These are phyloP conservation scores for Chalciporus piperatus DNA, from an alignment of 768 basidiomycete genomes.

Conservation along the genomic window DNA sequence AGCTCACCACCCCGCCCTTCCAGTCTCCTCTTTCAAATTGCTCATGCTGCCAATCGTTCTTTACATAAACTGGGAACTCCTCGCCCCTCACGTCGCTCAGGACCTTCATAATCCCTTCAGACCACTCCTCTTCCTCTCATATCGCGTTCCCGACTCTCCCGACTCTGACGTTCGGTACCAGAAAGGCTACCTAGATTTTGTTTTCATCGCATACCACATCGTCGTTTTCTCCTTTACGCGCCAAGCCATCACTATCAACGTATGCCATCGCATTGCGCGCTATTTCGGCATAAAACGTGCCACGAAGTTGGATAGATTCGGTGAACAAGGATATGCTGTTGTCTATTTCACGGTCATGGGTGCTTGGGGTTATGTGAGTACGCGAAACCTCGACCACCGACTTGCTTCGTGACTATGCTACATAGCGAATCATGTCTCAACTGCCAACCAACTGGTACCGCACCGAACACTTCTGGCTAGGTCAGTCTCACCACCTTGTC, in stretches of 20 bases:
- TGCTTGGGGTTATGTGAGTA: constrained; percentile 71
- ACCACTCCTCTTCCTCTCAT: constrained; percentile 67
- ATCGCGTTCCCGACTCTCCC: constrained; percentile 51
- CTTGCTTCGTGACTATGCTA: neutral
- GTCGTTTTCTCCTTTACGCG: constrained; percentile 88
- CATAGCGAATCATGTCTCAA: constrained; percentile 78
- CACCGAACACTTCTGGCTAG: constrained; percentile 83
- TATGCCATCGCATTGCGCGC: constrained; percentile 66
- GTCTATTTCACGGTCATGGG: constrained; percentile 76
- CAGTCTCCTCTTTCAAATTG: constrained; percentile 67
- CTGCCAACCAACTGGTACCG: constrained; percentile 85
- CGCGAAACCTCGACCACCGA: neutral
- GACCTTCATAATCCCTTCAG: constrained; percentile 69
- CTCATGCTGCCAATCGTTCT: constrained; percentile 59
- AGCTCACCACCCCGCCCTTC: neutral
- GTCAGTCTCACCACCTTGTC: constrained; percentile 34
- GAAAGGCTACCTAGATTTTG: constrained; percentile 72
- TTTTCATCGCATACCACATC: constrained; percentile 81
- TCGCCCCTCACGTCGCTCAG: constrained; percentile 45
- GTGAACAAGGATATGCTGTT: constrained; percentile 87
- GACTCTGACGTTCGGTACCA: constrained; percentile 58
- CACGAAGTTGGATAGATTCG: constrained; percentile 77
- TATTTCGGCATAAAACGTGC: constrained; percentile 66
- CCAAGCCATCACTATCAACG: constrained; percentile 63
- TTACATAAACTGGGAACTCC: constrained; percentile 62